phyloP scores from a whole-genome alignment of 306 rosid species.

The Inga leiocalycina region DNA sequence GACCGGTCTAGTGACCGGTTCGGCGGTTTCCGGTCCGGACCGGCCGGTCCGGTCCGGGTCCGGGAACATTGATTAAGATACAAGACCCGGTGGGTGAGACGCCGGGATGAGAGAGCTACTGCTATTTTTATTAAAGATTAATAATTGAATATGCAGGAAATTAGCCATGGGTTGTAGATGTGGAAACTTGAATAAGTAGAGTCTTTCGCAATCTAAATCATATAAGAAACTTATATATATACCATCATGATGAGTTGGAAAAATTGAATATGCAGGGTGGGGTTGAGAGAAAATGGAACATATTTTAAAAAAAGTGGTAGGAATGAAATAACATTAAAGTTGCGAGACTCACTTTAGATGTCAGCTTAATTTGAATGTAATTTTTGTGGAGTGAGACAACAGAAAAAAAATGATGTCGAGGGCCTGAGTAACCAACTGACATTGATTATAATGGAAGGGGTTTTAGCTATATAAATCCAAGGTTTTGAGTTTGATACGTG shows the following conservation, averaged over 20 bases:
- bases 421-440: no score
- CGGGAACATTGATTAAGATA: not conserved
- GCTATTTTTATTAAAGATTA: not conserved
- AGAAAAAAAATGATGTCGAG: no score
- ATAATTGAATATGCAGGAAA: not conserved
- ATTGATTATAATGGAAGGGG: no score
- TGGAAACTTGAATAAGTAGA: not conserved
- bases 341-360: not conserved
- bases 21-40: no score
- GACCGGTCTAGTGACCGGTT: no score
- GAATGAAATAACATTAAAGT: no score
- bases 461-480: no score
- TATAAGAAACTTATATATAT: not conserved
- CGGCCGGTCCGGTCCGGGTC: no score
- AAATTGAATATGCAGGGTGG: not conserved
- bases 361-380: not conserved
- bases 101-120: not conserved
- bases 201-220: not conserved
- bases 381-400: not conserved
- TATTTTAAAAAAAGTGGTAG: not conserved
- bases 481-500: no score
- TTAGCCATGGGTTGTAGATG: not conserved
- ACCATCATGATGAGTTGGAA: not conserved
- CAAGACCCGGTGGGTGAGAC: not conserved
- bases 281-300: not conserved